Percentiles rank a stretch among this genome's conserved stretches.
Conservation (phyloP, 441 rosid genomes). For the Populus hybrid region DNA sequence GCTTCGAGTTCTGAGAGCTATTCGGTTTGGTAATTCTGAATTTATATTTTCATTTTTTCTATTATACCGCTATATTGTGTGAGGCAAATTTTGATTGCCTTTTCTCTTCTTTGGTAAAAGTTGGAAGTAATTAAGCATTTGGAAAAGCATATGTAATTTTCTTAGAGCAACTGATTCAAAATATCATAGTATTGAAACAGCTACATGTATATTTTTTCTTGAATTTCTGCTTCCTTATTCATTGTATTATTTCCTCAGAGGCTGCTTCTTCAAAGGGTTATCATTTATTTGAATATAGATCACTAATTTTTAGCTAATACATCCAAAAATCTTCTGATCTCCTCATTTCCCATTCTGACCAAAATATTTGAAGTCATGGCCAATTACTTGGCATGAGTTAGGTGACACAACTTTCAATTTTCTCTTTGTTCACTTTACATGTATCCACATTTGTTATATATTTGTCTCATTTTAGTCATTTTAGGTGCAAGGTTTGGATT, state of each 20-base stretch:
- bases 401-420: not conserved
- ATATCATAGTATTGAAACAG: not conserved
- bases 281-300: no score
- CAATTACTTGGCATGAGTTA: not conserved
- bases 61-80: slow-evolving; percentile 1
- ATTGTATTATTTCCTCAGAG: not conserved
- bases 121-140: not conserved
- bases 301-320: no score
- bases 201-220: not conserved
- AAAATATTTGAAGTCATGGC: not conserved
- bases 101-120: not conserved
- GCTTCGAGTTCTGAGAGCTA: slow-evolving; percentile 81
- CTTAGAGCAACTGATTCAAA: not conserved
- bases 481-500: slow-evolving; percentile 90
- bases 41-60: slow-evolving; percentile 2
- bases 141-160: not conserved
- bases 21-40: slow-evolving; percentile 76
- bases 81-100: not conserved
- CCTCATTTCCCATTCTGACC: not conserved
- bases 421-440: not conserved
- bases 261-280: no score
- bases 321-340: not conserved
- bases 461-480: not conserved
- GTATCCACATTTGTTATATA: not conserved
- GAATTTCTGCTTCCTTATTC: not conserved